phyloP scores from a whole-genome alignment of 495 filamentous ascomycete genomes.

The Jackrogersella multiformis region DNA sequence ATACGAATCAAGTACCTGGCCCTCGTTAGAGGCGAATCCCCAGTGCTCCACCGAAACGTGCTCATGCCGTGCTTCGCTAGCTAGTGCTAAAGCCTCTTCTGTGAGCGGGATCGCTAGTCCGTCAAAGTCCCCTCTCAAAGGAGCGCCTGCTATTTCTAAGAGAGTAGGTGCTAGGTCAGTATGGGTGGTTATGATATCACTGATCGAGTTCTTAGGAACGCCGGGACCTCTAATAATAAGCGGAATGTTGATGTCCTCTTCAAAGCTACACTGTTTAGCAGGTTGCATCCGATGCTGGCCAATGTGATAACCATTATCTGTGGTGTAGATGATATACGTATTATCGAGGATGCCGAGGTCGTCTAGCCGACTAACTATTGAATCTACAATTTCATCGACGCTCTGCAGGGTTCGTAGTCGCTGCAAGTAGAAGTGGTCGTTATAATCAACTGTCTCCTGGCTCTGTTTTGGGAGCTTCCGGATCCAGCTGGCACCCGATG shows the following conservation, averaged over 20 bases:
- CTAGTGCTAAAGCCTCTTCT: constrained; percentile 41
- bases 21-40: constrained; percentile 64
- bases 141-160: constrained; percentile 62
- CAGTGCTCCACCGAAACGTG: constrained; percentile 74
- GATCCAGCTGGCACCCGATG: constrained; percentile 72
- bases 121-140: constrained; percentile 64
- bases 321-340: constrained; percentile 77
- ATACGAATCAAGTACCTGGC: constrained; percentile 48
- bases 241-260: constrained; percentile 79
- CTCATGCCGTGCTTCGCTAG: constrained; percentile 59
- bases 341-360: constrained; percentile 65
- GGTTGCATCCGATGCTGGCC: constrained; percentile 76
- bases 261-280: constrained; percentile 75
- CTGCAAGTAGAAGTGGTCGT: constrained; percentile 73
- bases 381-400: constrained; percentile 76
- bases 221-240: constrained; percentile 70
- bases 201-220: constrained; percentile 53
- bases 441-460: constrained; percentile 65
- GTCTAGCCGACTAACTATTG: constrained; percentile 62
- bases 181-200: constrained; percentile 71
- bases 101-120: constrained; percentile 65
- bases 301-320: constrained; percentile 80
- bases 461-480: constrained; percentile 60
- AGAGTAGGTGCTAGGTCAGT: constrained; percentile 76
- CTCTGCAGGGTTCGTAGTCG: constrained; percentile 70